Evolutionary conservation across 768 basidiomycete genomes (phyloP).

Genomic region (Pisolithus marmoratus): DNA sequence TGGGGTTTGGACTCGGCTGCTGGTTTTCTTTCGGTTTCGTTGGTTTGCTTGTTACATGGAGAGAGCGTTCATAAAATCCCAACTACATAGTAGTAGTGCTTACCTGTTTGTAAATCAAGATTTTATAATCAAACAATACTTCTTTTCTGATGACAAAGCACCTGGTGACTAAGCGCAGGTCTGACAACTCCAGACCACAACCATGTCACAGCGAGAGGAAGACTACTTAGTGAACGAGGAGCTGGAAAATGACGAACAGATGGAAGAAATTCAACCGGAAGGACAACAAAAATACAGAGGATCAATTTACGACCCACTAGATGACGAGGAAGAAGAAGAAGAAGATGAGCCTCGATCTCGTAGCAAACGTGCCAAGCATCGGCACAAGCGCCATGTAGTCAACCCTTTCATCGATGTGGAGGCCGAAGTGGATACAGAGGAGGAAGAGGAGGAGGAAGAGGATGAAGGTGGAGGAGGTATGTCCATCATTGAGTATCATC

Average conservation of each 20-base stretch:
- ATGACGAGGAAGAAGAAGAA: conserved; percentile 46
- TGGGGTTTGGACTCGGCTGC: no score
- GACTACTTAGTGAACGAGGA: conserved; percentile 28
- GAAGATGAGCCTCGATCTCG: conserved; percentile 38
- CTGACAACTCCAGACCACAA: no score
- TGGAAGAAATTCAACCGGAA: conserved; percentile 20
- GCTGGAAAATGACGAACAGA: conserved; percentile 33
- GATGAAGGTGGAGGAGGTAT: conserved; percentile 60
- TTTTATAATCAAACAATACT: no score
- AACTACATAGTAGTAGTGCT: no score
- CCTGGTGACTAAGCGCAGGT: conserved; percentile 9
- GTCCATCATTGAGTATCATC: conserved; percentile 10
- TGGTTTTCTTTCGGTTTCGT: no score
- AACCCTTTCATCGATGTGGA: conserved; percentile 93
- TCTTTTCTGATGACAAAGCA: no score
- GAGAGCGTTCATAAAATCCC: no score
- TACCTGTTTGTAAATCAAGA: no score
- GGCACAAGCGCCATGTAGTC: conserved; percentile 57
- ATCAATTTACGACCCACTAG: conserved; percentile 33
- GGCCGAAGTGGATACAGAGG: conserved; percentile 95
- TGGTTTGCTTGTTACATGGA: no score
- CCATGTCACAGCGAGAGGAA: conserved; percentile 41
- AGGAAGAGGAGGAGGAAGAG: conserved; percentile 89
- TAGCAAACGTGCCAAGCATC: conserved; percentile 62
- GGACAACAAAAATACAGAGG: conserved; percentile 21